Percentiles rank a stretch among this genome's conserved stretches.
phyloP scores from a whole-genome alignment of 2,329 filamentous ascomycete species.

The Pseudocercospora fuligena region DNA sequence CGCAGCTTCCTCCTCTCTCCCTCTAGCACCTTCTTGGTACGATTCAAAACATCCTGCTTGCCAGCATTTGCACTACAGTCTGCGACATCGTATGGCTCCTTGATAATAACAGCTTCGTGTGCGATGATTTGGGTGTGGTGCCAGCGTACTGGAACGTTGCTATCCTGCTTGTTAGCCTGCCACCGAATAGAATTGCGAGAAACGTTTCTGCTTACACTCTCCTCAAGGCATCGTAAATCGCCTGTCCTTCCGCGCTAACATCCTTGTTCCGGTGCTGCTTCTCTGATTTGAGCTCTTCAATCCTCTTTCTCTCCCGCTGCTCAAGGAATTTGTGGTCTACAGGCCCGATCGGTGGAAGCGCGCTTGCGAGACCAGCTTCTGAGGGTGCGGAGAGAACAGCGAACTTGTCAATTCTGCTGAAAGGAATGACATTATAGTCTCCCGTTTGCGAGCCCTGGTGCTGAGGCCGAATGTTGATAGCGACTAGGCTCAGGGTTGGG shows the following conservation, averaged over 20 bases:
- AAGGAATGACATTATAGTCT: constrained; percentile 65
- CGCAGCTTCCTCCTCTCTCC: constrained; percentile 51
- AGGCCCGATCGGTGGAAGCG: constrained; percentile 51
- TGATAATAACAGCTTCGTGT: constrained; percentile 63
- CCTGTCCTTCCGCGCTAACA: constrained; percentile 65
- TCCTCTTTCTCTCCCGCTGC: constrained; percentile 59
- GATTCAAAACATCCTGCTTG: constrained; percentile 48
- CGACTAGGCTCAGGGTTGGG: constrained; percentile 64
- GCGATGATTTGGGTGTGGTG: constrained; percentile 63
- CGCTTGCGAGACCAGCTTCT: constrained; percentile 48
- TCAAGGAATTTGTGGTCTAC: constrained; percentile 61
- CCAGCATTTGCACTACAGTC: constrained; percentile 55
- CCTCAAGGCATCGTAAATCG: constrained; percentile 65
- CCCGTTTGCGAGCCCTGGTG: constrained; percentile 46
- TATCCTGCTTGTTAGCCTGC: constrained; percentile 19
- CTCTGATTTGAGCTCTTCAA: constrained; percentile 61
- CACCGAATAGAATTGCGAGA: not conserved
- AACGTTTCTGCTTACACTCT: constrained; percentile 52
- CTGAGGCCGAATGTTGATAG: constrained; percentile 59
- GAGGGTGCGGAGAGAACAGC: constrained; percentile 53
- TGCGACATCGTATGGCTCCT: constrained; percentile 62
- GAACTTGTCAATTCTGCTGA: constrained; percentile 63
- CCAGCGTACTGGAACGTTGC: constrained; percentile 59
- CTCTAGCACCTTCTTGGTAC: constrained; percentile 54
- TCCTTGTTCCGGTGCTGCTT: constrained; percentile 65